Percentiles rank a stretch among this genome's conserved stretches.
Conservation (phyloP, 768 basidiomycete species). For the Tylopilus vinaceipallidus region DNA sequence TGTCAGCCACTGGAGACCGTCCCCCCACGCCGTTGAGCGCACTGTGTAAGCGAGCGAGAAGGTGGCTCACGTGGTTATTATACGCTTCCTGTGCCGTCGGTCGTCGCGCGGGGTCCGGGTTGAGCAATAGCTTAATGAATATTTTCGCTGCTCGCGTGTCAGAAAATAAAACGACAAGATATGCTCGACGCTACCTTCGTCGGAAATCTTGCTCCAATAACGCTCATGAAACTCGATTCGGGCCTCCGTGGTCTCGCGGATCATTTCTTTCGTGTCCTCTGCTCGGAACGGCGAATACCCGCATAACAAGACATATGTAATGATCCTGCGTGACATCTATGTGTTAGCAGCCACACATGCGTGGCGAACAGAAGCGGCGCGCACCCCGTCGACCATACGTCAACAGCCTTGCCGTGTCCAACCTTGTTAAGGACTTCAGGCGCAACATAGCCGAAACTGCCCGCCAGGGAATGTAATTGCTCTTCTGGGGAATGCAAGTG, state of each 20-base stretch:
- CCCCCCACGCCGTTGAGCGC: background rate
- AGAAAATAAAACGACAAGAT: background rate
- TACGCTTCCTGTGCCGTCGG: slow-evolving; percentile 75
- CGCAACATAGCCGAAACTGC: slow-evolving; percentile 87
- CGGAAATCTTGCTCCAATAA: slow-evolving; percentile 91
- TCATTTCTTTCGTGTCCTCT: slow-evolving; percentile 70
- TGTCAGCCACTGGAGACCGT: slow-evolving; percentile 63
- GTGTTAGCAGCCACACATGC: background rate
- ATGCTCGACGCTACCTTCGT: slow-evolving; percentile 50
- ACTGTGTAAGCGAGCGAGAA: background rate
- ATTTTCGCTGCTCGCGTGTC: slow-evolving; percentile 59
- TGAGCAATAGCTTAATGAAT: slow-evolving; percentile 73
- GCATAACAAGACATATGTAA: slow-evolving; percentile 92
- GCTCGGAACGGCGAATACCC: slow-evolving; percentile 95
- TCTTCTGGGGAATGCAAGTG: slow-evolving; percentile 73
- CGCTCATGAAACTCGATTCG: slow-evolving; percentile 89
- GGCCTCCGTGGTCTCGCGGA: slow-evolving; percentile 81
- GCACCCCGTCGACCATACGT: slow-evolving; percentile 91
- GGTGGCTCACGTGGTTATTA: slow-evolving; percentile 52
- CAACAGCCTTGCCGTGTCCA: slow-evolving; percentile 92
- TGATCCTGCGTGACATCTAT: slow-evolving; percentile 55
- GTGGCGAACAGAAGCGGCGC: slow-evolving; percentile 20
- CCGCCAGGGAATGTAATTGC: slow-evolving; percentile 68
- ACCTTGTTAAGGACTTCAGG: slow-evolving; percentile 79
- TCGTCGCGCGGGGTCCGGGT: slow-evolving; percentile 66